These are phyloP conservation scores for Logfia minima DNA, from an alignment of 129 eudicot genomes.

Conservation along the genomic window DNA sequence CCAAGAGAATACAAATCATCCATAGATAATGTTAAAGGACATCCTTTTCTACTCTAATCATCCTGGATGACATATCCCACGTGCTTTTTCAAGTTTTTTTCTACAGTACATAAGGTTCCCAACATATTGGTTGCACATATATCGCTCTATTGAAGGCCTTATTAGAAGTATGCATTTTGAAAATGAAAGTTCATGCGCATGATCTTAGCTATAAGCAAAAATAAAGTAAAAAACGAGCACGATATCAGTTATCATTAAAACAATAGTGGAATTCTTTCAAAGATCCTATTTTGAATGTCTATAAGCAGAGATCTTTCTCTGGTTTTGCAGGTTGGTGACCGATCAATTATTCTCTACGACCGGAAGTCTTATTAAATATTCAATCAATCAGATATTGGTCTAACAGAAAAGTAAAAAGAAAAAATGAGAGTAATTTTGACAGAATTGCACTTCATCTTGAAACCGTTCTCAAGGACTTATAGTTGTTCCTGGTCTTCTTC, in stretches of 20 bases:
- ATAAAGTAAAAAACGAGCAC: neutral
- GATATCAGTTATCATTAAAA: neutral
- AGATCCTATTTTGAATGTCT: neutral
- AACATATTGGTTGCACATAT: neutral
- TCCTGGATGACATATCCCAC: neutral
- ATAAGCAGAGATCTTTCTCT: no score
- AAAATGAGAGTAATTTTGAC: neutral
- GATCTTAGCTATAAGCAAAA: neutral
- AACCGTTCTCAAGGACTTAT: conserved; percentile 90
- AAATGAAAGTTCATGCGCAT: neutral
- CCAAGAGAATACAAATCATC: neutral
- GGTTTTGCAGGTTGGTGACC: no score
- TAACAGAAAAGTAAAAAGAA: neutral
- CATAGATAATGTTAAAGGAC: neutral
- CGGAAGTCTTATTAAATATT: neutral
- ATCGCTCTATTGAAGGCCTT: neutral
- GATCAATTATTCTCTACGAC: no score
- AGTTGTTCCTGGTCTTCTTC: conserved; percentile 94
- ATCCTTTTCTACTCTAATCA: neutral
- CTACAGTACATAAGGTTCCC: neutral
- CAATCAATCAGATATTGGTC: neutral
- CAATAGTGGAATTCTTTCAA: neutral
- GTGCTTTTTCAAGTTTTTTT: neutral
- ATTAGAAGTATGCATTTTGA: neutral
- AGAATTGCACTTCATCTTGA: conserved; percentile 62